phyloP scores from a whole-genome alignment of 2,329 filamentous ascomycete species.

The Hypoxylon sp. region DNA sequence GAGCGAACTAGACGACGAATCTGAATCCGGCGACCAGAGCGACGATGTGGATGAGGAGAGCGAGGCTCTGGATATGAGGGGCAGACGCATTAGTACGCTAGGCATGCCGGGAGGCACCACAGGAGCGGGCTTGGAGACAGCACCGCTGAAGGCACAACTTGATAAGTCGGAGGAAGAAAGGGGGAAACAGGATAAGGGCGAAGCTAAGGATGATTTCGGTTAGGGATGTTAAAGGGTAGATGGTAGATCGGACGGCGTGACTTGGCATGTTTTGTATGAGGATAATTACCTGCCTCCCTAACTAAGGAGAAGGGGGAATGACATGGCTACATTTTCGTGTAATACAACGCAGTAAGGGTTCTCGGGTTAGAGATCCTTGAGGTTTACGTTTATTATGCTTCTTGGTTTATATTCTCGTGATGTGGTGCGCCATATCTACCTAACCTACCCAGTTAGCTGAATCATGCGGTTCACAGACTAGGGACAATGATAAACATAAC shows the following conservation, averaged over 20 bases:
- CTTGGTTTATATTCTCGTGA: not conserved
- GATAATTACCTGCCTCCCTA: not conserved
- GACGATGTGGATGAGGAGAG: slow-evolving; percentile 65
- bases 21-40: slow-evolving; percentile 53
- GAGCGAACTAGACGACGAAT: slow-evolving; percentile 50
- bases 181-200: slow-evolving; percentile 45
- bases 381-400: not conserved
- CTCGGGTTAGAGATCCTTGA: not conserved
- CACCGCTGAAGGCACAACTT: slow-evolving; percentile 58
- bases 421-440: not conserved
- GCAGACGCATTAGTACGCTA: slow-evolving; percentile 70
- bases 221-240: slow-evolving; percentile 33
- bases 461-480: not conserved
- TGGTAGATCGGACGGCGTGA: slow-evolving; percentile 9
- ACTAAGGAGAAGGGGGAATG: slow-evolving; percentile 19
- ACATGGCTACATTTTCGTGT: slow-evolving; percentile 15
- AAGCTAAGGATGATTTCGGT: slow-evolving; percentile 50
- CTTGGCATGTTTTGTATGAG: slow-evolving; percentile 17
- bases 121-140: slow-evolving; percentile 63
- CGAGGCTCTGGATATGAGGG: slow-evolving; percentile 69
- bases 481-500: too few relatives aligned
- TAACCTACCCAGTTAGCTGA: not conserved
- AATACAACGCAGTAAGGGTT: slow-evolving; percentile 9
- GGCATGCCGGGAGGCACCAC: slow-evolving; percentile 59
- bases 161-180: slow-evolving; percentile 40